Evolutionary conservation across 1,284 basidiomycete genomes (phyloP), one percentile per base, ranked within the genome.

Genomic region (Wolfiporia cocos): DNA sequence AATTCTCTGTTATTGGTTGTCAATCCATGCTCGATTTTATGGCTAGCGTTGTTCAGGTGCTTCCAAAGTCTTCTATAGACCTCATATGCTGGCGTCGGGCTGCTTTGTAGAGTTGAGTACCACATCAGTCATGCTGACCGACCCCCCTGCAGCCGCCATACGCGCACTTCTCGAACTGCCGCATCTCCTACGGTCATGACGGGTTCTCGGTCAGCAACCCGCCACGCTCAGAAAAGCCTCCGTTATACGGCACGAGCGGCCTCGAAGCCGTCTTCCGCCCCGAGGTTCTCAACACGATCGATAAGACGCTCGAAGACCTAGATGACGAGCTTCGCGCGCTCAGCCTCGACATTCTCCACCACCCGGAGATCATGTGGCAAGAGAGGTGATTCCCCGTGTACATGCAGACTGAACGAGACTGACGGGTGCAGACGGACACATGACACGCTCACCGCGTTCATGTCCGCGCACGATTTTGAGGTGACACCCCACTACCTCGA

Each of bases 271-370:
- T 51, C 6, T 55, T 54, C 34, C 41, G 43, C 20, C 56, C 66
- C 0, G 68, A 70, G 12, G 55, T 71, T 3, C 59, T 81, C 20
- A 58, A 74, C 41, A 73, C 73, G 2, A 80, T 86, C 41, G 77
- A 81, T 42, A 57, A 61, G 15, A 71, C 67, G 37, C 69, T 88
- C 32, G 71, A 77, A 41, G 65, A 58, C 10, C 61, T 81, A n/a
- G 69, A 75, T 42, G 58, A 58, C 0, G 74, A 78, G 41, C 63
- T 88, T 43, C 66, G 80, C 37, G 59, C 59, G 34, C 62, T 88
- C 18, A 87, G 80, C 55, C 59, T 86, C 21, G 76, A 82, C 53
- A 86, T 89, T 18, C 83, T 84, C 52, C 55, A 52, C 19, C 57
- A 61, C 42, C 62, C 59, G 1, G 58, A 62, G 42, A 28, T 58